phyloP scores from a whole-genome alignment of 2,329 filamentous ascomycete genomes.

The Pezicula carpinea region DNA sequence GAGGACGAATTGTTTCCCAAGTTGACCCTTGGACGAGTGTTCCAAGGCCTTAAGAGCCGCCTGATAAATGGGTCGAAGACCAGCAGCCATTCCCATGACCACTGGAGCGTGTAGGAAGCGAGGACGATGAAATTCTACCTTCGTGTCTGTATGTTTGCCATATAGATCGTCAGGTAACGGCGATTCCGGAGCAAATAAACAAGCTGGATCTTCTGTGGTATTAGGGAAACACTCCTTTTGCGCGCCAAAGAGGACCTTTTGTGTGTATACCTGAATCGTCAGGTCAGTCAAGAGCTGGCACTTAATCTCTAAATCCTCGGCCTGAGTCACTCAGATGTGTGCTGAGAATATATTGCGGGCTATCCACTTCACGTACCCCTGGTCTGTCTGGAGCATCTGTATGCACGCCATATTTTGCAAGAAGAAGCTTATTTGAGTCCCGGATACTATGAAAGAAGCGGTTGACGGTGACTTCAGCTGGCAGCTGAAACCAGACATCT shows the following conservation, averaged over 20 bases:
- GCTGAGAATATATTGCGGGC: too few relatives aligned
- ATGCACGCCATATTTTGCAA: slow-evolving; percentile 15
- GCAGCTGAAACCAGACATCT: slow-evolving; percentile 52
- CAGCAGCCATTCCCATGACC: slow-evolving; percentile 45
- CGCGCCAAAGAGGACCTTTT: slow-evolving; percentile 51
- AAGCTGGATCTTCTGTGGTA: slow-evolving; percentile 39
- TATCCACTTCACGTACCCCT: too few relatives aligned
- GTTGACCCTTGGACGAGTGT: not conserved
- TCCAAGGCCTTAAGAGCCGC: slow-evolving; percentile 19
- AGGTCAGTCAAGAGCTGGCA: not conserved
- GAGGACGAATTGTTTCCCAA: slow-evolving; percentile 26
- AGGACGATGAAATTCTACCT: slow-evolving; percentile 33
- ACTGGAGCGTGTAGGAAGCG: slow-evolving; percentile 43
- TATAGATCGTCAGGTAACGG: slow-evolving; percentile 44
- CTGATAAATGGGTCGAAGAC: slow-evolving; percentile 41
- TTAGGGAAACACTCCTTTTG: slow-evolving; percentile 47
- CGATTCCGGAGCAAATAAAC: slow-evolving; percentile 46
- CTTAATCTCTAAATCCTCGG: not conserved
- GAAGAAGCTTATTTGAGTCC: slow-evolving; percentile 41
- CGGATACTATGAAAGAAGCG: slow-evolving; percentile 46
- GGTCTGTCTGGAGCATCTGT: not conserved
- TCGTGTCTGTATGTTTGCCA: slow-evolving; percentile 36
- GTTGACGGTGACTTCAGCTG: slow-evolving; percentile 49
- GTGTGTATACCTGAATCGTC: slow-evolving; percentile 38
- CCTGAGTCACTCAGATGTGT: not conserved